A percentile compares a stretch with the other conserved stretches of the same genome.
Conservation (phyloP, 176 grass and related monocot species). For the Tuctoria greenei region DNA sequence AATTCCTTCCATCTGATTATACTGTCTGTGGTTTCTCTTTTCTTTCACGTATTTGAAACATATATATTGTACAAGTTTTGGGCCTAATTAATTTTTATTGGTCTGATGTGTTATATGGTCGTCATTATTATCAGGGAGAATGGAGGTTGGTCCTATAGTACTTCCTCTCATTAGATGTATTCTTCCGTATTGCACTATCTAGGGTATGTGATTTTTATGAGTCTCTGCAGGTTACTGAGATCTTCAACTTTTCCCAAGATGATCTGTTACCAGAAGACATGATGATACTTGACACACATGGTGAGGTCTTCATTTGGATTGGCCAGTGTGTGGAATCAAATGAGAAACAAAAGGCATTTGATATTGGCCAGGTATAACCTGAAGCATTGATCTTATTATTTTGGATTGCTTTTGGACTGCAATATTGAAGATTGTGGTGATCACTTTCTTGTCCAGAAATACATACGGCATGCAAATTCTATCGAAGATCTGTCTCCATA, state of each 20-base stretch:
- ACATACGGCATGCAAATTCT: conserved; percentile 79
- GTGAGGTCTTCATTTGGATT: conserved; percentile 90
- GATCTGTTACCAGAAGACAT: conserved; percentile 98
- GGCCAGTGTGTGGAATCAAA: conserved; percentile 79
- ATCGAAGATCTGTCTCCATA: conserved; percentile 74
- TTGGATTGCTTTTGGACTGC: conserved; percentile 11
- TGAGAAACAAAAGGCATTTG: conserved; percentile 89
- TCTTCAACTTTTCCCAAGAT: conserved; percentile 98
- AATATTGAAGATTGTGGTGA: conserved; percentile 2
- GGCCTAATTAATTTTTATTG: conserved; percentile 38
- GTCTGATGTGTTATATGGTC: conserved; percentile 41
- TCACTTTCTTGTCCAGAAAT: conserved; percentile 55
- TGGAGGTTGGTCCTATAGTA: conserved; percentile 60
- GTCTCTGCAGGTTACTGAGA: conserved; percentile 64
- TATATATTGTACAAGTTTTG: conserved; percentile 32
- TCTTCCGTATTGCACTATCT: conserved; percentile 15
- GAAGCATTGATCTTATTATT: conserved; percentile 29
- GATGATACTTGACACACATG: conserved; percentile 84
- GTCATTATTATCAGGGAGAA: conserved; percentile 61
- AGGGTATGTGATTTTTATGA: conserved; percentile 37
- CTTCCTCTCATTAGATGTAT: conserved; percentile 25
- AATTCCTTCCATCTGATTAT: conserved; percentile 2
- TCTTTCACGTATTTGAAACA: conserved; percentile 11
- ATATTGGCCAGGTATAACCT: conserved; percentile 70
- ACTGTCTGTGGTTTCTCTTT: neutral